Base-by-base conservation (phyloP, 2,329 filamentous ascomycete species). In the Dactylellina parvicollis region DNA sequence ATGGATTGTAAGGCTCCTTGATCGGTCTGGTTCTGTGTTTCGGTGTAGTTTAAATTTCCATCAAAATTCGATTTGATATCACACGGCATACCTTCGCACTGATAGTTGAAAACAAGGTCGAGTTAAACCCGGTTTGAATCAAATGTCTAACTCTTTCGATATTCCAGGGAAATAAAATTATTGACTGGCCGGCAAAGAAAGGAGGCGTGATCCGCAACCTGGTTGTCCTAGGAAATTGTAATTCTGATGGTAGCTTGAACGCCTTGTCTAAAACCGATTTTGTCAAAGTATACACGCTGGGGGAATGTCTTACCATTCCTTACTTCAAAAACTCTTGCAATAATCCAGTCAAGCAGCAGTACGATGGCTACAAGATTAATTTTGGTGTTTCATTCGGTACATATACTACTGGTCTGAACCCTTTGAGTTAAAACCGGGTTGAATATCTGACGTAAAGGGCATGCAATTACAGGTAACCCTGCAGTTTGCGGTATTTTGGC, bases 111-210 rank as follows among this genome's bases (percentile, higher is more conserved):
- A n/a, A n/a, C n/a, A n/a, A n/a, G n/a, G n/a, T n/a, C n/a, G n/a
- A n/a, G n/a, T n/a, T n/a, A n/a, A n/a, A n/a, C n/a, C n/a, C n/a
- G n/a, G n/a, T n/a, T n/a, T n/a, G n/a, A n/a, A n/a, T n/a, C n/a
- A n/a, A n/a, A n/a, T n/a, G n/a, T n/a, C n/a, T n/a, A n/a, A n/a
- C n/a, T n/a, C n/a, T n/a, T n/a, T n/a, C n/a, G n/a, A 3, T 44
- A 44, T 4, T 18, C 22, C 36, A 54, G 59, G 34, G 30, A 1
- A 1, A 30, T 16, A 4, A 24, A 18, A 54, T 64, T 22, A 5
- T 5, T n/a, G 47, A 52, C 10, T 64, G 59, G 59, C 59, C 59
- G 2, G 59, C 44, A 7, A 54, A 50, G n/a, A 44, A 30, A 40
- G 57, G 57, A 5, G 30, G 44, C 12, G n/a, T 10, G 10, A n/a